Conservation (phyloP, 768 basidiomycete species). For the Sarcomyxa edulis region DNA sequence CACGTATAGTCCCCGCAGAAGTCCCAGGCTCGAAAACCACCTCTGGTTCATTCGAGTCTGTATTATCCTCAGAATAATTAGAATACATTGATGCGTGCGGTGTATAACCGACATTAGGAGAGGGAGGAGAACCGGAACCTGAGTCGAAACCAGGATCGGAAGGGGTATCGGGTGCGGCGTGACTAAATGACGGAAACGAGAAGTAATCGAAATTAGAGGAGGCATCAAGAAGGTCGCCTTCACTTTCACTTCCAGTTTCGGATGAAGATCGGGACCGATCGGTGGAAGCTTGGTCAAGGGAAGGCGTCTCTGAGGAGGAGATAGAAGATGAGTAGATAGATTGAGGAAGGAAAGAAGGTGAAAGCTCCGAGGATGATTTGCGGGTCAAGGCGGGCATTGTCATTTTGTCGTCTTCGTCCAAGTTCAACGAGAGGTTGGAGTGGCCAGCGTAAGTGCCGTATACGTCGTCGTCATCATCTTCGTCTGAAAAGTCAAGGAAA, state of each 20-base stretch:
- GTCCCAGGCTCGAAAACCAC: slow-evolving; percentile 36
- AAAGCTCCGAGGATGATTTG: slow-evolving; percentile 23
- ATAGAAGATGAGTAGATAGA: slow-evolving; percentile 35
- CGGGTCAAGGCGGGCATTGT: slow-evolving; percentile 25
- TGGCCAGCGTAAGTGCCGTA: slow-evolving; percentile 2
- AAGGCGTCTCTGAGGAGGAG: too few species aligned
- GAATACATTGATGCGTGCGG: too few species aligned
- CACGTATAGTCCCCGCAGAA: slow-evolving; percentile 39
- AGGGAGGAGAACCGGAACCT: slow-evolving; percentile 7
- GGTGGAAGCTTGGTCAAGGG: too few species aligned
- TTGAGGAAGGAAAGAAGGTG: slow-evolving; percentile 33
- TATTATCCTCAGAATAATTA: slow-evolving; percentile 1
- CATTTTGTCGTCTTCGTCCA: slow-evolving; percentile 6
- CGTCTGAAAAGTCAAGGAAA: slow-evolving; percentile 16
- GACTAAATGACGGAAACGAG: slow-evolving; percentile 12
- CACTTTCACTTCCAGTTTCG: slow-evolving; percentile 18
- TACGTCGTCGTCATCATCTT: slow-evolving; percentile 9
- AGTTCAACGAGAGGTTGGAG: slow-evolving; percentile 1
- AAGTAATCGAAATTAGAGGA: slow-evolving; percentile 18
- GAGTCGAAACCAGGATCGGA: slow-evolving; percentile 13
- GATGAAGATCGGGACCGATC: slow-evolving; percentile 13
- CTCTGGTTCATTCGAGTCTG: slow-evolving; percentile 10
- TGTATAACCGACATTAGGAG: background rate
- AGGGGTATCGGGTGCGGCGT: slow-evolving; percentile 15
- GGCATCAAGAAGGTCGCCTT: slow-evolving; percentile 20